Evolutionary conservation across 2,329 filamentous ascomycete genomes (phyloP), one percentile per base, ranked within the genome.

Genomic region (Septoria petroselini): DNA sequence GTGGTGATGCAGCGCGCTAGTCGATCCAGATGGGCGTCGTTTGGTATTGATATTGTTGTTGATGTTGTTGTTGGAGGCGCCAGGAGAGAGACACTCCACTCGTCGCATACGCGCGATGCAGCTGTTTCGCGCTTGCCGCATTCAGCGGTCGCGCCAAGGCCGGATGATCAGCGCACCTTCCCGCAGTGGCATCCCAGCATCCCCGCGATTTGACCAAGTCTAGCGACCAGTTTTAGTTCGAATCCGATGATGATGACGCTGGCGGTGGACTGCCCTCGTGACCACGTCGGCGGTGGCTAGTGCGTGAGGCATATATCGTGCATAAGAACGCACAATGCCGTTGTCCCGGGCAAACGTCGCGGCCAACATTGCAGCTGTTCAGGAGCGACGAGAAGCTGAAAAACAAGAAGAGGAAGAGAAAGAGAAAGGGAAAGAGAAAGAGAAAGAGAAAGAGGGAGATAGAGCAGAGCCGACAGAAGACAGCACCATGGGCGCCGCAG

Each of bases 401-500:
- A n/a, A n/a, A n/a, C n/a, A n/a, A n/a, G n/a, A n/a, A n/a, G n/a
- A n/a, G n/a, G n/a, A n/a, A n/a, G n/a, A n/a, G n/a, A n/a, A n/a
- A n/a, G n/a, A n/a, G n/a, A 27, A 33, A 23, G 15, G 18, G 41
- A 11, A n/a, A 23, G 25, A 43, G 21, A 17, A 43, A 19, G 35
- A 38, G 12, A 5, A 9, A 6, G 35, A 38, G n/a, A 4, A 18
- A 12, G 34, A 37, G 14, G 15, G 34, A 3, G 15, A 8, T 17
- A 5, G 5, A 18, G n/a, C 14, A 37, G 34, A 37, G 18, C 34
- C 15, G 7, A 37, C 12, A 18, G 14, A 37, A n/a, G n/a, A n/a
- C n/a, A n/a, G n/a, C 34, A 40, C 6, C 3, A 40, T 44, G 41
- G 41, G 29, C 8, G 41, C 41, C 17, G 41, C 30, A 18, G 41